These are phyloP conservation scores for Zygosaccharomyces sapae DNA, from an alignment of 1,139 yeast species.

Conservation along the genomic window DNA sequence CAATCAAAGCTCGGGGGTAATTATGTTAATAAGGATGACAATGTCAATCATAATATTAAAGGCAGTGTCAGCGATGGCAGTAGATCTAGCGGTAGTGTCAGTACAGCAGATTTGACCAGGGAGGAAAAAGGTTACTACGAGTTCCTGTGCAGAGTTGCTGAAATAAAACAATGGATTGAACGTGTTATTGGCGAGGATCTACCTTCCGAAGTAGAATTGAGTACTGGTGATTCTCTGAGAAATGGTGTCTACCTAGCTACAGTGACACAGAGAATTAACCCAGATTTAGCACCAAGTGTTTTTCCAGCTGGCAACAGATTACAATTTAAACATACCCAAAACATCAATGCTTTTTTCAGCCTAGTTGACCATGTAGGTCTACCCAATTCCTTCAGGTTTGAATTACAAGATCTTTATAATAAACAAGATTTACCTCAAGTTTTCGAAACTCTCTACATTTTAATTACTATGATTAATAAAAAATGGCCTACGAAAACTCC, in stretches of 20 bases:
- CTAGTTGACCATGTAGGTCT: conserved; percentile 66
- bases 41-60: not conserved
- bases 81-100: conserved; percentile 9
- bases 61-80: not conserved
- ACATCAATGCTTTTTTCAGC: conserved; percentile 78
- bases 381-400: conserved; percentile 85
- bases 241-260: conserved; percentile 86
- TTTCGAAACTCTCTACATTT: conserved; percentile 87
- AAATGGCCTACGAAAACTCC: conserved; percentile 48
- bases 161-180: conserved; percentile 78
- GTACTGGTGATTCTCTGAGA: conserved; percentile 58
- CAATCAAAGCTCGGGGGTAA: not conserved
- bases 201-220: conserved; percentile 49
- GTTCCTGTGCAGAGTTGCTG: conserved; percentile 82
- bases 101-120: conserved; percentile 16
- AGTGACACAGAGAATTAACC: conserved; percentile 67
- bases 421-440: conserved; percentile 91
- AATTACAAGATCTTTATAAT: conserved; percentile 87
- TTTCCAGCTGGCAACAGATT: conserved; percentile 53
- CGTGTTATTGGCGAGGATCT: conserved; percentile 48
- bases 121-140: conserved; percentile 56
- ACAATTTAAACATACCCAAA: conserved; percentile 89
- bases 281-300: conserved; percentile 54
- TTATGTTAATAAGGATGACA: too few relatives aligned
- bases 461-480: conserved; percentile 60